Conservation (phyloP, 805 yeast species). For the Nakazawaea wickerhamii region DNA sequence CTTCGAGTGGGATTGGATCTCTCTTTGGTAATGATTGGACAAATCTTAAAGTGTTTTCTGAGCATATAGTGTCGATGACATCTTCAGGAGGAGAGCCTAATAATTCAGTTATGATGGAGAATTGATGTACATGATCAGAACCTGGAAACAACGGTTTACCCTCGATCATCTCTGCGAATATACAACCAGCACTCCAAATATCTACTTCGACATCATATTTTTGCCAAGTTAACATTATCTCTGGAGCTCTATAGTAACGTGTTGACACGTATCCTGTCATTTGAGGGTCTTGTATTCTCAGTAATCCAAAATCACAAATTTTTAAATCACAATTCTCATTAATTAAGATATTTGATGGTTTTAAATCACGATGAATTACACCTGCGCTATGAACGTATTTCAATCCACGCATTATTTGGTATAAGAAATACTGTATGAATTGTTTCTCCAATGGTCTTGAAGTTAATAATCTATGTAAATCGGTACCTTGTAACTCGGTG, state of each 20-base stretch:
- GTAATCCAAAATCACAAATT: conserved; percentile 95
- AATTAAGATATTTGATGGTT: conserved; percentile 88
- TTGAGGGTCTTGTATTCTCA: conserved; percentile 96
- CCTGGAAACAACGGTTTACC: conserved; percentile 98
- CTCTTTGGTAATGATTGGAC: conserved; percentile 91
- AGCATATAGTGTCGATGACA: conserved; percentile 92
- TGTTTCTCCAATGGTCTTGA: conserved; percentile 94
- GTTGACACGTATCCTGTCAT: conserved; percentile 99
- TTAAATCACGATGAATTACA: conserved; percentile 89
- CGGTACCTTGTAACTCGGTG: conserved; percentile 96
- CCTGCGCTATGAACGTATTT: conserved; percentile 95
- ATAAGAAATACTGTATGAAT: conserved; percentile 92
- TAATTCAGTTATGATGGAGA: conserved; percentile 91
- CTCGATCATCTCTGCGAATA: conserved; percentile 95
- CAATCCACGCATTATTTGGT: conserved; percentile 90
- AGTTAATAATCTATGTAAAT: conserved; percentile 83
- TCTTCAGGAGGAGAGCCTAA: conserved; percentile 92
- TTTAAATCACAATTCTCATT: conserved; percentile 96
- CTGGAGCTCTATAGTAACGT: conserved; percentile 95
- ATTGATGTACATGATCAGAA: conserved; percentile 97
- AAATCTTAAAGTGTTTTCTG: conserved; percentile 90
- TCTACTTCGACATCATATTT: conserved; percentile 95
- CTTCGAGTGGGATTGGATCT: conserved; percentile 84
- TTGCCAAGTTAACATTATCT: conserved; percentile 98
- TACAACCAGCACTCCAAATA: conserved; percentile 97